Conservation (phyloP, 129 eudicot species). For the Escallonia rubra region DNA sequence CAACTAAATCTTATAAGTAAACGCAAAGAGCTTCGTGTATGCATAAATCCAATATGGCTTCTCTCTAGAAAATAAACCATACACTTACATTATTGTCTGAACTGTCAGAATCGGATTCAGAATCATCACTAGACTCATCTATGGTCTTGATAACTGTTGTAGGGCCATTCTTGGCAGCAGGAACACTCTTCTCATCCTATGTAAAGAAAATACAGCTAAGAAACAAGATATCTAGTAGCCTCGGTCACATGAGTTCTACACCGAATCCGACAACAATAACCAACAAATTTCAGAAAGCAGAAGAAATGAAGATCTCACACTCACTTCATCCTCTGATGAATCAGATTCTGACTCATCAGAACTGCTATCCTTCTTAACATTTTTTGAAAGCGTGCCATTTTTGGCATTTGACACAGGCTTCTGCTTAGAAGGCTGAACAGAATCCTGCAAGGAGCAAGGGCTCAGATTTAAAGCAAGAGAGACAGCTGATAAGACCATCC, state of each 20-base stretch:
- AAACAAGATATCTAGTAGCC: too few species aligned
- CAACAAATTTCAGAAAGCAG: too few species aligned
- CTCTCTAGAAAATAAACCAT: background rate
- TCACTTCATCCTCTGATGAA: constrained; percentile 15
- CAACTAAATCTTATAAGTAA: background rate
- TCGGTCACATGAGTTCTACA: too few species aligned
- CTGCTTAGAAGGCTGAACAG: constrained; percentile 9
- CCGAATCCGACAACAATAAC: too few species aligned
- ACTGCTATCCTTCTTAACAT: background rate
- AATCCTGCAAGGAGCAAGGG: too few species aligned
- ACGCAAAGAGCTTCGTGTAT: too few species aligned
- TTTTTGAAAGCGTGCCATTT: background rate
- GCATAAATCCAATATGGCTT: background rate
- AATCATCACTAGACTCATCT: constrained; percentile 6
- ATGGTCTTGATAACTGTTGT: constrained; percentile 4
- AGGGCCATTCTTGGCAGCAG: constrained; percentile 27
- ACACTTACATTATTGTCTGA: constrained; percentile 16
- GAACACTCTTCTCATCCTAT: background rate
- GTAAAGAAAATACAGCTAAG: background rate
- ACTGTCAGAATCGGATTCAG: constrained; percentile 13
- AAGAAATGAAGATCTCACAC: background rate
- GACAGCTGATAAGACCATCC: too few species aligned
- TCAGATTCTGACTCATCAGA: constrained; percentile 12
- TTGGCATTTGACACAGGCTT: constrained; percentile 4
- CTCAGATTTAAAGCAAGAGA: too few species aligned